Base-by-base conservation (phyloP, 306 rosid species). In the Lathyrus sativus region DNA sequence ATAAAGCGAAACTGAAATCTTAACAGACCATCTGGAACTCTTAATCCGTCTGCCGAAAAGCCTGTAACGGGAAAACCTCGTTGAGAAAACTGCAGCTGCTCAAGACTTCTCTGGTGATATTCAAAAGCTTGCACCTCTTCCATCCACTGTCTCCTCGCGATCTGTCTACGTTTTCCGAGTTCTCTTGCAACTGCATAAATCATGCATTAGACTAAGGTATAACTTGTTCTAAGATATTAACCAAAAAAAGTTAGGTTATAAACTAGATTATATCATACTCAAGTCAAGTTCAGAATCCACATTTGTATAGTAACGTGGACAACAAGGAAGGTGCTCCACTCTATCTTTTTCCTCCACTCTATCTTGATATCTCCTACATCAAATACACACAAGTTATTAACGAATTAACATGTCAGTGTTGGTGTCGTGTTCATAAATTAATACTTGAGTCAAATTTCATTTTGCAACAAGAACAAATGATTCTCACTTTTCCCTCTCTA, bases 401-500 rank as follows among this genome's bases (percentile, higher is more conserved):
- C 6, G 22, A n/a, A n/a, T n/a, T n/a, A n/a, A n/a, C n/a, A 31
- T 33, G 7, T 33, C 8, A 8, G 37, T 33, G 37, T 33, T 7
- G 35, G 39, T 35, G 38, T 35, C 2, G 38, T 33, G 38, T 33
- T 33, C 9, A 1, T 6, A 33, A 6, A 33, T 33, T 6, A 33
- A 33, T 6, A 33, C 38, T 33, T 5, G 6, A 33, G 9, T 33
- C 38, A 33, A 33, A 1, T 33, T 49, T 55, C 22, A 43, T 73
- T 43, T 74, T 31, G 65, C 26, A 57, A 64, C 35, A 62, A 18
- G 26, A 63, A 63, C 55, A 7, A 33, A 33, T 33, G 7, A 33
- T 6, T 50, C 56, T 74, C 57, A 88, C 99, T 92, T 84, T 9
- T 87, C 60, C 67, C 81, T 93, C 71, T 93, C 99, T 63, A 88